Base-by-base conservation (phyloP, 2,329 filamentous ascomycete species). In the Salinomyces thailandicus region DNA sequence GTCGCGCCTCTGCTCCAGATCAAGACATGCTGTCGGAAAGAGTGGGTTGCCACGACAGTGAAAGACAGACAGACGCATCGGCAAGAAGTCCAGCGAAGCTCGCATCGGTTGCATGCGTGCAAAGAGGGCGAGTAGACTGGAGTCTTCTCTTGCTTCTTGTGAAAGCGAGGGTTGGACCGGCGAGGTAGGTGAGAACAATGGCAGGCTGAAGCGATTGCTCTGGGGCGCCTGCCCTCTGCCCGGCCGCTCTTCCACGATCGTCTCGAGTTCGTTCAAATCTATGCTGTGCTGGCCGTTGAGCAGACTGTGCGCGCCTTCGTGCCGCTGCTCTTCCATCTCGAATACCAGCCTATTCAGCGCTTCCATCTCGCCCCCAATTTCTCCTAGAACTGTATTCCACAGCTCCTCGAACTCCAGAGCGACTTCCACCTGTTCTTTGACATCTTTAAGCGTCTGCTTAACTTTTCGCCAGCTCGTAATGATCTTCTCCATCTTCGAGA, bases 331-430 rank as follows among this genome's bases (percentile, higher is more conserved):
- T 59, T 98, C 91, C 86, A 96, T 94, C 61, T 96, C 87, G 53
- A 96, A 96, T 18, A 96, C 84, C 32, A 94, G 66, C 26, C 82
- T 73, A 52, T 75, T 77, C 12, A 93, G 69, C 30, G 81, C 79
- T 46, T 91, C 83, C 54, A 86, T 79, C 62, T 98, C 91, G 44
- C 80, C 77, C 35, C 87, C 84, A 43, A 96, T 94, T 57, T 96
- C 89, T 30, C 87, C 89, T 2, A 98, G 68, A 3, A 96, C 89
- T 45, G 75, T 85, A 50, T 85, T 85, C 89, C 91, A 96, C 22
- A 98, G 69, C 62, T 96, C 87, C 59, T 95, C 87, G 89, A 89
- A 98, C 56, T 98, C 91, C 86, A 96, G 93, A 31, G 91, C 91
- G 40, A 94, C 78, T 60, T 96, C 91, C 13, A 98, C 89, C 55